phyloP scores from a whole-genome alignment of 345 rosid species.

The Pelargonium nanum region DNA sequence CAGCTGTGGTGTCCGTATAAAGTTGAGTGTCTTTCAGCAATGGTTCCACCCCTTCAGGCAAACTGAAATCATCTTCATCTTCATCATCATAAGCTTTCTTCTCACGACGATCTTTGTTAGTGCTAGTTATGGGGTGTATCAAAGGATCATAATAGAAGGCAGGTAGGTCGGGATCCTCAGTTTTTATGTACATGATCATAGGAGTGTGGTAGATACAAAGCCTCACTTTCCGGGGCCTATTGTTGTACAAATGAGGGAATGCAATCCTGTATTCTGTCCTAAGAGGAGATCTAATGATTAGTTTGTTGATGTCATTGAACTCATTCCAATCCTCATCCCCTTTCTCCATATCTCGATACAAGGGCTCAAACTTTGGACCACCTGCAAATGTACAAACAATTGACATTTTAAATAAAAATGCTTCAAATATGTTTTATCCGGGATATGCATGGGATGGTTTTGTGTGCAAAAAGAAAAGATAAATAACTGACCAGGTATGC shows the following conservation, averaged over 20 bases:
- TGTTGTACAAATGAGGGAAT: slow-evolving; percentile 95
- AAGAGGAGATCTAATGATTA: slow-evolving; percentile 91
- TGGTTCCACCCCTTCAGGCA: slow-evolving; percentile 94
- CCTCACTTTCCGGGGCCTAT: slow-evolving; percentile 92
- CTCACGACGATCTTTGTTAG: slow-evolving; percentile 80
- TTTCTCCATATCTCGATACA: slow-evolving; percentile 99
- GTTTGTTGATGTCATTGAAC: slow-evolving; percentile 97
- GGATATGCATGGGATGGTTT: neutral
- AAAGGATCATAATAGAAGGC: slow-evolving; percentile 98
- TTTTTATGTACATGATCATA: slow-evolving; percentile 94
- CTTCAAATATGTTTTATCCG: neutral
- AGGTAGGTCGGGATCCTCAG: slow-evolving; percentile 98
- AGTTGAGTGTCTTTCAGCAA: slow-evolving; percentile 72
- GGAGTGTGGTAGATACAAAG: slow-evolving; percentile 91
- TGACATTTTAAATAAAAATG: slow-evolving; percentile 2
- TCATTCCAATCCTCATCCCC: slow-evolving; percentile 99
- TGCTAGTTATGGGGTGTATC: slow-evolving; percentile 85
- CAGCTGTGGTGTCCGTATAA: slow-evolving; percentile 96
- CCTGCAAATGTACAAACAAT: slow-evolving; percentile 32
- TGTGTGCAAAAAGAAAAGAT: neutral
- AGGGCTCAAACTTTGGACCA: slow-evolving; percentile 97
- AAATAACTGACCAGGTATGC: slow-evolving; percentile 69
- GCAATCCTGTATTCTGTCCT: slow-evolving; percentile 95
- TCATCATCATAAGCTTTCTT: slow-evolving; percentile 66
- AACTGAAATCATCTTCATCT: slow-evolving; percentile 62